Evolutionary conservation across 1,139 yeast genomes (phyloP), one percentile per base, ranked within the genome.

Genomic region (Kodamaea alishanica): DNA sequence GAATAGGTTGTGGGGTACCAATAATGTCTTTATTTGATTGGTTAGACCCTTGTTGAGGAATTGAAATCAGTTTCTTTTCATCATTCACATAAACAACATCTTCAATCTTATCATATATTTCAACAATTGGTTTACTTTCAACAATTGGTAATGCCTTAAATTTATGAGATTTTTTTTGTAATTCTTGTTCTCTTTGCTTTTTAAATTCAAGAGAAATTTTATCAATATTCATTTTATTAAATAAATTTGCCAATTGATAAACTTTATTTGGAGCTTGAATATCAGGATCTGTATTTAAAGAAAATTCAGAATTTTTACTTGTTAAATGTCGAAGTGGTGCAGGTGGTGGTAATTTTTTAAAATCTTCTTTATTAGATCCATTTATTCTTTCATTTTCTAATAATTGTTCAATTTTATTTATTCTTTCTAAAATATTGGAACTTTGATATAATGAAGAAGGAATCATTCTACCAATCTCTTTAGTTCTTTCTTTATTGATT

Each of bases 181-280:
- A 72, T 55, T 89, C 97, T 39, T 75, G 66, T 46, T 89, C 95
- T 54, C 97, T 77, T 54, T 90, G 95, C 50, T 81, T 75, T 53
- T 86, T 94, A 58, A 92, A 90, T 55, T 92, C 97, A 51, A 75
- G 71, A 0, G 96, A 86, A 11, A 87, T 67, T 42, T 85, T 87
- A 49, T 85, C 95, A 50, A 86, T 81, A 53, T 87, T 92, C 64
- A 81, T 75, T 50, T 80, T 83, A 53, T 85, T 86, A 61, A 84
- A 84, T 50, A 77, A 80, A 44, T 69, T 78, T 0, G 90, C 84
- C 40, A 84, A 59, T 48, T 81, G 81, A 39, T 77, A 73, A 1
- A 84, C 94, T 40, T 66, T 66, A 38, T 54, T 63, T 29, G 51
- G 58, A 1, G 57, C 35, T 4, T 32, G 42, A 12, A 10, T 31